Evolutionary conservation across 305 asterid genomes (phyloP).

Genomic region (Fraxinus nigra): DNA sequence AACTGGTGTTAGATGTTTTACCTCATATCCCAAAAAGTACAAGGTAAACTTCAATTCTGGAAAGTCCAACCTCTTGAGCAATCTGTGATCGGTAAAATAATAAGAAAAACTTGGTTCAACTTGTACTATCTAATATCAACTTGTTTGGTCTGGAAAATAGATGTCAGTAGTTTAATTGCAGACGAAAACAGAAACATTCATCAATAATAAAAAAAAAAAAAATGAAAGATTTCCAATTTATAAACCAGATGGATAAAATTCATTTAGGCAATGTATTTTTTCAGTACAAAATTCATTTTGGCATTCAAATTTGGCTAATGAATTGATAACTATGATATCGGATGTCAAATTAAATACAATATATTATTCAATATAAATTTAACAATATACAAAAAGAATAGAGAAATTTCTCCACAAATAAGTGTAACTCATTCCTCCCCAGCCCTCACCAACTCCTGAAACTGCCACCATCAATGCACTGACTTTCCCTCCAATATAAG

Average conservation of each 20-base stretch:
- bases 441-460: background rate
- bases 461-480: background rate
- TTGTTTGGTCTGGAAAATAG: background rate
- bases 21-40: slow-evolving; percentile 89
- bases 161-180: background rate
- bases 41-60: slow-evolving; percentile 70
- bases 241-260: background rate
- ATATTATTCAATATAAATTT: background rate
- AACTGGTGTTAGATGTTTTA: slow-evolving; percentile 17
- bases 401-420: background rate
- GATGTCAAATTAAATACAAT: background rate
- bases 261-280: background rate
- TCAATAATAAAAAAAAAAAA: background rate
- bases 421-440: background rate
- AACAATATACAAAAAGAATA: background rate
- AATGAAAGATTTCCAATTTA: background rate
- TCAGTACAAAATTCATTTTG: background rate
- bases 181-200: background rate
- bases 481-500: background rate
- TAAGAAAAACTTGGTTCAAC: background rate
- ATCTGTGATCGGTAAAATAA: slow-evolving; percentile 37
- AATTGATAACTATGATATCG: background rate
- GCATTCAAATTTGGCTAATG: background rate
- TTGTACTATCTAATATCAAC: background rate
- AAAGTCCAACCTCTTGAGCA: slow-evolving; percentile 87